These are phyloP conservation scores for Lachnellula willkommii DNA, from an alignment of 2,329 filamentous ascomycete genomes.

Conservation along the genomic window DNA sequence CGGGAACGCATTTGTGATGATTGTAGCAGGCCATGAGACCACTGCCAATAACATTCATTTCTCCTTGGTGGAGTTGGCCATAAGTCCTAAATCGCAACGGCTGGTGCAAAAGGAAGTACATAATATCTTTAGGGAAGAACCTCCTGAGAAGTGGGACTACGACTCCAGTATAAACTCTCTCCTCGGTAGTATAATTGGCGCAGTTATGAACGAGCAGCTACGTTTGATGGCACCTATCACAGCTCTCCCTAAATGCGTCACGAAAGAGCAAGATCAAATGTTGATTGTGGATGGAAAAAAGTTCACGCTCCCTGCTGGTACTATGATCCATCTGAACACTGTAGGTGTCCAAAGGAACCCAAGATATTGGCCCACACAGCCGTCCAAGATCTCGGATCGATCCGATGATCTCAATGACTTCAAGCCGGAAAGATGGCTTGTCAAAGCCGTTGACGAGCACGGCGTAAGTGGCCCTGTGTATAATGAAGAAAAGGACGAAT, in stretches of 20 bases:
- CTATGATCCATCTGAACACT: conserved; percentile 51
- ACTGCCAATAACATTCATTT: conserved; percentile 73
- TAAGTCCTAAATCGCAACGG: conserved; percentile 58
- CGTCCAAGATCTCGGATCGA: conserved; percentile 37
- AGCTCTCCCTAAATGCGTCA: conserved; percentile 64
- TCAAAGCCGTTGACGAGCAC: conserved; percentile 25
- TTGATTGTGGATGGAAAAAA: conserved; percentile 54
- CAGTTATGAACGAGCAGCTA: conserved; percentile 72
- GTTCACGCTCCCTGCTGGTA: conserved; percentile 52
- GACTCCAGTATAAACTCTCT: conserved; percentile 61
- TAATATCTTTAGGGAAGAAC: conserved; percentile 52
- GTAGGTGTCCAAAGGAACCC: conserved; percentile 62
- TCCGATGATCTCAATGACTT: conserved; percentile 61
- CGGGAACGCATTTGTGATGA: conserved; percentile 65
- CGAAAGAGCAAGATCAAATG: conserved; percentile 45
- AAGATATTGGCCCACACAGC: conserved; percentile 56
- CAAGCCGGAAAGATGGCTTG: conserved; percentile 68
- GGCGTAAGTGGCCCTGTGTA: conserved; percentile 11
- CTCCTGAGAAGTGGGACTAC: conserved; percentile 64
- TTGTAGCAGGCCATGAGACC: conserved; percentile 75
- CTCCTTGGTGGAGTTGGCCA: conserved; percentile 61
- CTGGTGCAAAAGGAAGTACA: conserved; percentile 66
- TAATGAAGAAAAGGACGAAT: conserved; percentile 44
- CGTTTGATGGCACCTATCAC: conserved; percentile 67
- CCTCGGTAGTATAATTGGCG: conserved; percentile 64